Evolutionary conservation across 176 grass and related monocot genomes (phyloP).

Genomic region (Guadua angustifolia): DNA sequence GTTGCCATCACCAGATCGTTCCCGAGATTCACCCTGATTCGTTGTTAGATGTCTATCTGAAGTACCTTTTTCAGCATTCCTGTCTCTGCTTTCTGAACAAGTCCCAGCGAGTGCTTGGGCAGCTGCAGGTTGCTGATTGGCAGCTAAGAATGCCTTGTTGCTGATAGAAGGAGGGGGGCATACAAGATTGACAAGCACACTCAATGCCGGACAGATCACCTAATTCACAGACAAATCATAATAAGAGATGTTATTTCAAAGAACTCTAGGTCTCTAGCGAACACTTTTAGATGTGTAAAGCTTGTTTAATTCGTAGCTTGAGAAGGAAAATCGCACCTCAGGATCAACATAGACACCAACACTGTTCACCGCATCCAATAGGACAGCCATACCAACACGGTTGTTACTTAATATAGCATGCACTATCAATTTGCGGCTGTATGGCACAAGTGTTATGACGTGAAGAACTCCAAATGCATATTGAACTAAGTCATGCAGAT

Average conservation of each 20-base stretch:
- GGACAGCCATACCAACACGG: constrained; percentile 77
- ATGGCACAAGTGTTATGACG: constrained; percentile 82
- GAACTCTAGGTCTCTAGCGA: neutral
- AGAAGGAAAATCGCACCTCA: constrained; percentile 66
- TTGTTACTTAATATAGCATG: constrained; percentile 86
- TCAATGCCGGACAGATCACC: constrained; percentile 92
- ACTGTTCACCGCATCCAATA: constrained; percentile 84
- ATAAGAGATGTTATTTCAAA: constrained; percentile 15
- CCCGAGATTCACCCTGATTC: constrained; percentile 60
- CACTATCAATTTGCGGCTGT: constrained; percentile 83
- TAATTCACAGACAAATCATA: constrained; percentile 39
- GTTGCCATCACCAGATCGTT: constrained; percentile 48
- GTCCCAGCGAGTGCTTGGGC: constrained; percentile 50
- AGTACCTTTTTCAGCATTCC: constrained; percentile 56
- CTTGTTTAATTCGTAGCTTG: constrained; percentile 32
- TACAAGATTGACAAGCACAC: constrained; percentile 96
- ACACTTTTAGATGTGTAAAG: constrained; percentile 17
- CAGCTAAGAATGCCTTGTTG: constrained; percentile 67
- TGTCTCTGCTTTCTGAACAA: constrained; percentile 69
- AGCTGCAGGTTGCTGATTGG: constrained; percentile 66
- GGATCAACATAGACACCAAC: constrained; percentile 82
- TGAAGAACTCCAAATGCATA: constrained; percentile 97
- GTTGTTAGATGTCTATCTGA: constrained; percentile 48
- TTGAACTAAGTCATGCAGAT: constrained; percentile 89
- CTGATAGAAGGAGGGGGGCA: constrained; percentile 97